Evolutionary conservation across 2,329 filamentous ascomycete species (phyloP), one percentile per base, ranked within the genome.

Genomic region (Penicillium oxalicum): DNA sequence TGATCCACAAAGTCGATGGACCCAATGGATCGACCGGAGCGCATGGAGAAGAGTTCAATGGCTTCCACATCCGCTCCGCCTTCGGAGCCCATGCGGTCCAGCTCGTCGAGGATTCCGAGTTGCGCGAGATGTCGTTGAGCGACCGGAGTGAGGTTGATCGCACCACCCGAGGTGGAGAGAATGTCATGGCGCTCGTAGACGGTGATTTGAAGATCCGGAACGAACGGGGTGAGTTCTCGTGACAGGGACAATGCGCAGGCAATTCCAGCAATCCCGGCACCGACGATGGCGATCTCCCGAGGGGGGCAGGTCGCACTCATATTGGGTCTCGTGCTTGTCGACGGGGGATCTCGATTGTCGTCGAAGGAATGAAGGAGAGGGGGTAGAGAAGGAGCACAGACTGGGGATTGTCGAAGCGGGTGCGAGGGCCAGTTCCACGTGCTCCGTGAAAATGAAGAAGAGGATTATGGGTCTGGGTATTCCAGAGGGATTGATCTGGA

Each of bases 91-190:
- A 69, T 63, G 2, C 63, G 60, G 39, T 67, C 56, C 18, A 74
- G 53, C 45, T 70, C 67, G 1, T 63, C 53, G 2, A 73, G 58
- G 2, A 73, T 66, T 1, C 71, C 70, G 4, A 74, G 57, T 33
- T 69, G 64, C 26, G 70, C 66, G 5, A 75, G 65, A 52, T 73
- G 69, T 6, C 71, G 61, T 35, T 74, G 63, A 2, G 71, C 72
- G 8, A 72, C 71, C 1, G 72, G 71, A 0, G 71, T 73, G 13
- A 75, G 56, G 48, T 72, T 72, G 48, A 75, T 70, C 4, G 72
- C 71, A 8, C 72, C 71, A 7, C 72, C 72, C 9, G 70, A 68
- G 4, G 70, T 74, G 0, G 71, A 69, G 5, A 71, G 64, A 6
- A 70, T 54, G 12, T 68, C 62, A 48, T 70, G 65, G 24, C 70